Base-by-base conservation (phyloP, 208 protist species). In the Wallacemonas sp. region DNA sequence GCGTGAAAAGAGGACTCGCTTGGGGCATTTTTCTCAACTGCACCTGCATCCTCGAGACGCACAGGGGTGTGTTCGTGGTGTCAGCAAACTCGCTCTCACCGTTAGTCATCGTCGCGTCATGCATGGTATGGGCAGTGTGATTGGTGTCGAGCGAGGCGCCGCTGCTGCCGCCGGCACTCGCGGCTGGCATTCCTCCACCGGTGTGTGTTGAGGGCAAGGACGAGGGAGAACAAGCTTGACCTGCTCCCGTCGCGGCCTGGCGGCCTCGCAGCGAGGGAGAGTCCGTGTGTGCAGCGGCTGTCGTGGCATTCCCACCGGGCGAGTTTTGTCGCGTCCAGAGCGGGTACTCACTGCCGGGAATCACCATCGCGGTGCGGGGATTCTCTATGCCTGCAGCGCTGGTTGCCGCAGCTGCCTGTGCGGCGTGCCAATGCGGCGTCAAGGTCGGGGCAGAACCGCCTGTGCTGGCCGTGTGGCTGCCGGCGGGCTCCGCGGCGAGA, bases 271-370 rank as follows among this genome's bases (percentile, higher is more conserved):
- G n/a, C n/a, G n/a, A n/a, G n/a, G n/a, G n/a, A n/a, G n/a, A n/a
- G n/a, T n/a, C n/a, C n/a, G n/a, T n/a, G n/a, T n/a, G n/a, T n/a
- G n/a, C n/a, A n/a, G n/a, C n/a, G n/a, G n/a, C n/a, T n/a, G n/a
- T n/a, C n/a, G n/a, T n/a, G n/a, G n/a, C n/a, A n/a, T n/a, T n/a
- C n/a, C n/a, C n/a, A n/a, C n/a, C n/a, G n/a, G n/a, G n/a, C n/a
- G n/a, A n/a, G n/a, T n/a, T n/a, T n/a, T n/a, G 36, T 41, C 14
- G 36, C 6, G 9, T 41, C 36, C 36, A 41, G 44, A 49, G 17
- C 44, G 38, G 36, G 42, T 5, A 68, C 63, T 27, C 70, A 58
- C n/a, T 33, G 61, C 39, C 30, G 11, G 21, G 24, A 14, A 47
- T 39, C 11, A 54, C 47, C 21, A 15, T 56, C 2, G 42, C 61